Percentiles rank a stretch among this genome's conserved stretches.
Evolutionary conservation across 805 yeast genomes (phyloP).

Genomic region (Geotrichum ghanense): DNA sequence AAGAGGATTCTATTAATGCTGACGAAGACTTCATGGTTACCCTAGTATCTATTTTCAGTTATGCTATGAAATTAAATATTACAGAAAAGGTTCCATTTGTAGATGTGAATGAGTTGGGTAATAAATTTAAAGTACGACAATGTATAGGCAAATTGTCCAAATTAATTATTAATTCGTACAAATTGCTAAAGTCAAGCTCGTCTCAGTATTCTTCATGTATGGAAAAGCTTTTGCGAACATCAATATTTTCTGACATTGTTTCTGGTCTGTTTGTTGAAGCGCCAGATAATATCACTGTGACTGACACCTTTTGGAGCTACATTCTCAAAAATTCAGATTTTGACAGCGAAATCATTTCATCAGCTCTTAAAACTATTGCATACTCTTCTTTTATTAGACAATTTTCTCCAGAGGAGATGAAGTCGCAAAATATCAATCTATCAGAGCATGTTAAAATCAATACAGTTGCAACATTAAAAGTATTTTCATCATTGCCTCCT

Average conservation of each 20-base stretch:
- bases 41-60: not conserved
- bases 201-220: not conserved
- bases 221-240: not conserved
- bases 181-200: not conserved
- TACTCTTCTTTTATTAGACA: not conserved
- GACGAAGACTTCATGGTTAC: not conserved
- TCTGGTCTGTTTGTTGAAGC: not conserved
- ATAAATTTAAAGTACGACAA: not conserved
- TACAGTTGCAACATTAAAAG: not conserved
- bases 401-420: not conserved
- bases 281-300: not conserved
- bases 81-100: not conserved
- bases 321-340: not conserved
- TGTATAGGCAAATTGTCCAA: not conserved
- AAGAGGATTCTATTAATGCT: not conserved
- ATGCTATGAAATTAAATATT: not conserved
- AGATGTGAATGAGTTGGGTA: not conserved
- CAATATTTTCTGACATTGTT: not conserved
- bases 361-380: not conserved
- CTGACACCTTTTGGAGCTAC: not conserved
- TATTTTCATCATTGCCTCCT: not conserved
- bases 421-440: not conserved
- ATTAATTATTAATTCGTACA: not conserved
- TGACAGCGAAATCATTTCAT: not conserved
- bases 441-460: not conserved